These are phyloP conservation scores for Calonectria pteridis DNA, from an alignment of 2,329 filamentous ascomycete species.

Conservation along the genomic window DNA sequence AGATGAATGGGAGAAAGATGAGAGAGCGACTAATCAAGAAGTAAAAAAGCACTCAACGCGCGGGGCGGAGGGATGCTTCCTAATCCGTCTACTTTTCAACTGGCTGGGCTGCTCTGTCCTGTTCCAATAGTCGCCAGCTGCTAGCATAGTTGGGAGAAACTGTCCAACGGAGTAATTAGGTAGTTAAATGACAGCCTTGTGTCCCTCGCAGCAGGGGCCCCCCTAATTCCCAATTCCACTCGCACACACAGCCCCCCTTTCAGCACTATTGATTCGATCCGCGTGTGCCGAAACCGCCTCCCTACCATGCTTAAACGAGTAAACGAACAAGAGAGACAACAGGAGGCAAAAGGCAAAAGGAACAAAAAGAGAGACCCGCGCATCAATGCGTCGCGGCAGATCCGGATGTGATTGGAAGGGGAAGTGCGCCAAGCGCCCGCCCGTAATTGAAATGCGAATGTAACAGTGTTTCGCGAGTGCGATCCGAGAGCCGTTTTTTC, in stretches of 20 bases:
- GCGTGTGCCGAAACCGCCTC: constrained; percentile 3
- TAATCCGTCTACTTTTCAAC: neutral
- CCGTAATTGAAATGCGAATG: neutral
- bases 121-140: neutral
- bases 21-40: too few species aligned
- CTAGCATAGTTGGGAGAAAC: neutral
- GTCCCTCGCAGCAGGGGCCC: neutral
- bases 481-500: neutral
- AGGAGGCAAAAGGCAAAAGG: too few species aligned
- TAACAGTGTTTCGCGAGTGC: neutral
- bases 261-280: neutral
- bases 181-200: constrained; percentile 4
- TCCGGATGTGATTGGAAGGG: neutral
- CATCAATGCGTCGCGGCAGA: neutral
- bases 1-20: too few species aligned
- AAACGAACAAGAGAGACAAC: neutral
- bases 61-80: neutral
- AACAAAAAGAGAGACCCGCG: neutral
- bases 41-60: neutral
- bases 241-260: neutral
- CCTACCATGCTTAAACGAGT: neutral
- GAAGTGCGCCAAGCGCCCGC: neutral
- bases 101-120: neutral
- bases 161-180: neutral
- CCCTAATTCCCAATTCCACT: neutral